Base-by-base conservation (phyloP, 768 basidiomycete genomes). In the Strobilomyces dryophilus region DNA sequence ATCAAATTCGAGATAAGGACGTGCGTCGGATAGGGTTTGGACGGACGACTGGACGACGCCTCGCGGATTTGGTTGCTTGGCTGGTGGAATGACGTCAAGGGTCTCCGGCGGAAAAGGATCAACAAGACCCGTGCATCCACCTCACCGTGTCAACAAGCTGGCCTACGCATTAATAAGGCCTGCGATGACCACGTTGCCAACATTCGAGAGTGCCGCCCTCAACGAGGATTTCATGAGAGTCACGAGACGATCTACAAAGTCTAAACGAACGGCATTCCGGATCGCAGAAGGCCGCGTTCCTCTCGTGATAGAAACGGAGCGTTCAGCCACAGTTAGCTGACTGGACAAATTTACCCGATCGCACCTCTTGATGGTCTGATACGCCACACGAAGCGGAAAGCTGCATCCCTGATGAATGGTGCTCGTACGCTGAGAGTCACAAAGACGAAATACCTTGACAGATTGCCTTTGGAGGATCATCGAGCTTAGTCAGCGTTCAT, bases 11-110 rank as follows among this genome's bases (percentile, higher is more conserved):
- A 27, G 52, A 56, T 52, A 55, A 49, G 42, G 49, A 43, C 20
- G 20, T 45, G 21, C 20, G 29, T 24, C 24, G 49, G 49, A 60
- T 43, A 58, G 54, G 48, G 51, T 39, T 24, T 53, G 37, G 42
- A 14, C 5, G 56, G 29, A 29, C 52, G 35, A 36, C 59, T 61
- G 31, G 59, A 52, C 18, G 77, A 77, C 2, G 69, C 73, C 60
- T 83, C 40, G 81, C 15, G 74, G 74, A 64, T 79, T 70, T 45
- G 48, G 51, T 59, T 45, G 49, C 42, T 48, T 20, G 66, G 58
- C 37, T 55, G 36, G 31, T 46, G 51, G 40, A 52, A 55, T 20
- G 58, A 62, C 24, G 52, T 47, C 29, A 54, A 53, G 20, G 46
- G 24, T 39, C 49, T 20, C 41, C 8, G 36, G 43, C 21, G 36